These are phyloP conservation scores for Drosera spatulata DNA, from an alignment of 179 eudicot genomes.

Conservation along the genomic window DNA sequence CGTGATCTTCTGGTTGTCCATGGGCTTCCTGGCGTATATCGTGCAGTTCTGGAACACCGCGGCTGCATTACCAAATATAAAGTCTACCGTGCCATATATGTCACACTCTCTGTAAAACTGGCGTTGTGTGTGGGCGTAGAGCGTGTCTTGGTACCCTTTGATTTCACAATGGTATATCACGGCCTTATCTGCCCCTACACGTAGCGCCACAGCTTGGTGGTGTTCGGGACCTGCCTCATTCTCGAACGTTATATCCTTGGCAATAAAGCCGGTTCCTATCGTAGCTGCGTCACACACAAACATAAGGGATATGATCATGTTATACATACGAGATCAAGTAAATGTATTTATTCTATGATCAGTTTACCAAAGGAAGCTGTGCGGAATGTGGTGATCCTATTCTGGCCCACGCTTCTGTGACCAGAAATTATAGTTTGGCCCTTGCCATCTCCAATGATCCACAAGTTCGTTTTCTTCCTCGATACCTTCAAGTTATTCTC, in stretches of 20 bases:
- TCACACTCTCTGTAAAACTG: slow-evolving; percentile 24
- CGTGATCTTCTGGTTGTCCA: slow-evolving; percentile 11
- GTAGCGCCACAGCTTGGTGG: slow-evolving; percentile 21
- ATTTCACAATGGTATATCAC: slow-evolving; percentile 17
- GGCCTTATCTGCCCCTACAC: slow-evolving; percentile 8
- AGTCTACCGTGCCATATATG: slow-evolving; percentile 20
- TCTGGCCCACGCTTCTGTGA: slow-evolving; percentile 1
- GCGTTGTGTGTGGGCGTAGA: slow-evolving; percentile 16
- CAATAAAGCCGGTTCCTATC: slow-evolving; percentile 13
- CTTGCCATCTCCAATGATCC: slow-evolving; percentile 23
- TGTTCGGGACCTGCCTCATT: slow-evolving; percentile 16
- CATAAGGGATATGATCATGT: not conserved
- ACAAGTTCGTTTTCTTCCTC: slow-evolving; percentile 9
- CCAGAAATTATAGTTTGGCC: slow-evolving; percentile 16
- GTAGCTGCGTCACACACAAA: slow-evolving; percentile 8
- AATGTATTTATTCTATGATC: too few relatives aligned
- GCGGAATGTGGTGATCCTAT: slow-evolving; percentile 8
- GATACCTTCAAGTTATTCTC: slow-evolving; percentile 9
- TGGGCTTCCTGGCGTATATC: slow-evolving; percentile 16
- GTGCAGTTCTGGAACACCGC: slow-evolving; percentile 22
- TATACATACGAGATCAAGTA: too few relatives aligned
- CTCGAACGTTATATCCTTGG: slow-evolving; percentile 19
- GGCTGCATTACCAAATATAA: slow-evolving; percentile 19
- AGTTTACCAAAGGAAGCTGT: slow-evolving; percentile 20
- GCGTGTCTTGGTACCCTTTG: slow-evolving; percentile 22